A percentile compares a stretch with the other conserved stretches of the same genome.
These are phyloP conservation scores for Entonaema liquescens DNA, from an alignment of 495 filamentous ascomycete genomes.

Conservation along the genomic window DNA sequence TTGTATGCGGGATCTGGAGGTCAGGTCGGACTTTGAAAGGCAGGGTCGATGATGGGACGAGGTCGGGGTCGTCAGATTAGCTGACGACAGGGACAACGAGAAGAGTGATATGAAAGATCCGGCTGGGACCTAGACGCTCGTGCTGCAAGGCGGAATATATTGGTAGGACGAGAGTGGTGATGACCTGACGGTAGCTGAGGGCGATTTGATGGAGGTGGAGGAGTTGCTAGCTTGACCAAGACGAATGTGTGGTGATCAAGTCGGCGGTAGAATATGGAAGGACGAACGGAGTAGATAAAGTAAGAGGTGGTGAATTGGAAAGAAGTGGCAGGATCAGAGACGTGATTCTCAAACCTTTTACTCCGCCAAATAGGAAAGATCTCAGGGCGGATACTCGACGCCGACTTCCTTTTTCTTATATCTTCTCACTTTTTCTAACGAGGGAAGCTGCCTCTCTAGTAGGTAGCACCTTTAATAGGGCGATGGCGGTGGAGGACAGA, in stretches of 20 bases:
- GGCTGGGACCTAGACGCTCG: constrained; percentile 24
- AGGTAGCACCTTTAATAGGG: constrained; percentile 5
- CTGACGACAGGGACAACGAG: constrained; percentile 35
- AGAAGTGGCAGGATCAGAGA: constrained; percentile 44
- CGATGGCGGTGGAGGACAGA: constrained; percentile 4
- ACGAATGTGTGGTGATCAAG: constrained; percentile 30
- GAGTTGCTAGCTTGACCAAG: constrained; percentile 29
- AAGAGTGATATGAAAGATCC: constrained; percentile 41
- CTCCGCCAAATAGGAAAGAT: constrained; percentile 38
- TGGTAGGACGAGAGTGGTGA: constrained; percentile 26
- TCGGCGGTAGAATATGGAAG: constrained; percentile 29
- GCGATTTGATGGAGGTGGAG: constrained; percentile 28
- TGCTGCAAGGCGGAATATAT: constrained; percentile 24
- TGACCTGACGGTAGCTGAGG: constrained; percentile 38
- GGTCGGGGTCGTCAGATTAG: constrained; percentile 31
- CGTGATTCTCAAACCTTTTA: constrained; percentile 49
- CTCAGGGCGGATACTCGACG: constrained; percentile 22
- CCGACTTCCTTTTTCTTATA: constrained; percentile 28
- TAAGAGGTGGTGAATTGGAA: constrained; percentile 34
- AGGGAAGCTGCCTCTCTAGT: constrained; percentile 1
- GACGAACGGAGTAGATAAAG: constrained; percentile 11
- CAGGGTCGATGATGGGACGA: constrained; percentile 43
- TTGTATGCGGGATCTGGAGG: constrained; percentile 44
- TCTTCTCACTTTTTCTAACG: not conserved
- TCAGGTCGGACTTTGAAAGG: constrained; percentile 44